Evolutionary conservation across 2,329 filamentous ascomycete genomes (phyloP).

Genomic region (Neofusicoccum parvum): DNA sequence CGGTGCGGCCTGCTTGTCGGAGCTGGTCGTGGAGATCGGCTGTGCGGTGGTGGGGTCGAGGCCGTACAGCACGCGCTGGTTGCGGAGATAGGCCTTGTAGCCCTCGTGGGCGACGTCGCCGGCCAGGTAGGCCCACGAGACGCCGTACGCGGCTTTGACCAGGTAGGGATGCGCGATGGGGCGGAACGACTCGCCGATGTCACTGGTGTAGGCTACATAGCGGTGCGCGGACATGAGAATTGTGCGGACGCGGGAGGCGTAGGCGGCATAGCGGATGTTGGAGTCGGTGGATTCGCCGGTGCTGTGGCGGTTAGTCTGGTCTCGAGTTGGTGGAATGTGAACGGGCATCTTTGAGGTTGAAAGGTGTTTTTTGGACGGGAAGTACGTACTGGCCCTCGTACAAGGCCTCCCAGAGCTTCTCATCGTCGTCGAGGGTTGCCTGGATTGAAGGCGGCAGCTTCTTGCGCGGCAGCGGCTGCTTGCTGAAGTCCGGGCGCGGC

Average conservation of each 20-base stretch:
- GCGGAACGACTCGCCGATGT: constrained; percentile 94
- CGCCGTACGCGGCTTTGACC: constrained; percentile 79
- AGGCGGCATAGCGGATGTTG: constrained; percentile 87
- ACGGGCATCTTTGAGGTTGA: not conserved
- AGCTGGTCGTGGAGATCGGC: not conserved
- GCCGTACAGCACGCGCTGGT: constrained; percentile 75
- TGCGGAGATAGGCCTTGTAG: constrained; percentile 90
- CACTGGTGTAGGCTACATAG: constrained; percentile 95
- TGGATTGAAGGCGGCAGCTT: constrained; percentile 59
- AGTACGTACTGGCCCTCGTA: constrained; percentile 74
- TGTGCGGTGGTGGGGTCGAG: constrained; percentile 32
- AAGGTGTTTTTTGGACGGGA: too few species aligned
- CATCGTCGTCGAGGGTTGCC: constrained; percentile 62
- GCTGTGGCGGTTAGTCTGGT: constrained; percentile 45
- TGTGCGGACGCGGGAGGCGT: constrained; percentile 81
- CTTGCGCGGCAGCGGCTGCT: constrained; percentile 49
- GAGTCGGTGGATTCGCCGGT: constrained; percentile 80
- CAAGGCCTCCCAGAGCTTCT: constrained; percentile 75
- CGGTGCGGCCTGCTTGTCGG: constrained; percentile 20
- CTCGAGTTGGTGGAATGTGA: too few species aligned
- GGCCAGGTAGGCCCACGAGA: constrained; percentile 90
- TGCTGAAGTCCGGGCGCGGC: constrained; percentile 50
- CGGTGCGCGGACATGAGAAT: constrained; percentile 88
- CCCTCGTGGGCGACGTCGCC: constrained; percentile 92
- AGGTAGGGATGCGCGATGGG: constrained; percentile 85